A percentile compares a stretch with the other conserved stretches of the same genome.
phyloP scores from a whole-genome alignment of 495 filamentous ascomycete genomes.

The Durotheca rogersii region DNA sequence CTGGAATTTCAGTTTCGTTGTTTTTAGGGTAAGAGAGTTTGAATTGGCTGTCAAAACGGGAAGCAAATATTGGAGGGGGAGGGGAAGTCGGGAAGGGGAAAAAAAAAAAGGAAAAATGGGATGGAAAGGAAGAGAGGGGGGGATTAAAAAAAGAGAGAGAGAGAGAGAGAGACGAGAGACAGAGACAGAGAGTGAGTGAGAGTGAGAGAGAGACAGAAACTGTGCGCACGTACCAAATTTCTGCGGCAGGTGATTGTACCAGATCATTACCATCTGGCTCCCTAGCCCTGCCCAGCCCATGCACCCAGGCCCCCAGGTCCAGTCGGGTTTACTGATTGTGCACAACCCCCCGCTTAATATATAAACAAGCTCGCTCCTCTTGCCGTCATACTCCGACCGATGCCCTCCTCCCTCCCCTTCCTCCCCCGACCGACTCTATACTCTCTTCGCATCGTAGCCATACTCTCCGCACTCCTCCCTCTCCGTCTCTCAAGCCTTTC shows the following conservation, averaged over 20 bases:
- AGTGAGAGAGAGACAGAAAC: not conserved
- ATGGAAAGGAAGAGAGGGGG: conserved; percentile 1
- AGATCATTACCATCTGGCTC: conserved; percentile 3
- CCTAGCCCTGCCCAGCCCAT: not conserved
- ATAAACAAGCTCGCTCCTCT: conserved; percentile 49
- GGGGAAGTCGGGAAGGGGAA: conserved; percentile 9
- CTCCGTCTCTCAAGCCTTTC: conserved; percentile 5
- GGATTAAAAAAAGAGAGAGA: not conserved
- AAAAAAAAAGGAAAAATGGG: not conserved
- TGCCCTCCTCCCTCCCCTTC: conserved; percentile 46
- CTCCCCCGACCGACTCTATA: conserved; percentile 31
- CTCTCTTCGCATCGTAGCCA: conserved; percentile 10
- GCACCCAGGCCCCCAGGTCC: too few species aligned
- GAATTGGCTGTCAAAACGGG: too few species aligned
- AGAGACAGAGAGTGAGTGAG: not conserved
- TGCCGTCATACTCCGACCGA: conserved; percentile 44
- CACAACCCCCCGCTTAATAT: conserved; percentile 47
- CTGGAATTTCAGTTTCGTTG: conserved; percentile 17
- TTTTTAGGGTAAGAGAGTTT: too few species aligned
- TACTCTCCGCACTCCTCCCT: conserved; percentile 8
- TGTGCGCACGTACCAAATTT: conserved; percentile 5
- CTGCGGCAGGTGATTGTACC: conserved; percentile 31
- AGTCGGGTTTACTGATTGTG: conserved; percentile 38
- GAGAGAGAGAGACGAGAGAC: not conserved
- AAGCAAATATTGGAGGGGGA: too few species aligned